Percentiles rank a stretch among this genome's conserved stretches.
Evolutionary conservation across 2,329 filamentous ascomycete species (phyloP).

Genomic region (Fusarium irregulare): DNA sequence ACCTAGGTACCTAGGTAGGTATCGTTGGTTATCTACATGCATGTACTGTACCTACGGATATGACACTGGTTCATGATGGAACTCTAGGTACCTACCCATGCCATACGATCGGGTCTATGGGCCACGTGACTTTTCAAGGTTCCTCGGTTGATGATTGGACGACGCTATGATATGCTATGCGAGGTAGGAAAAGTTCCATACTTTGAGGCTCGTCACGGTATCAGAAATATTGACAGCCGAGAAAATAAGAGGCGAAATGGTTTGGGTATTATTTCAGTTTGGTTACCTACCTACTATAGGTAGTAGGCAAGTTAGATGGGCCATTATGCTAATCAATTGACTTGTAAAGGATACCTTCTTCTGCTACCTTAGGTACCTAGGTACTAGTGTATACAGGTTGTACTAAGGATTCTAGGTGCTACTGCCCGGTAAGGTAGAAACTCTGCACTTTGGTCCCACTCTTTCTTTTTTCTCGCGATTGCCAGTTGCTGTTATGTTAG

Average conservation of each 20-base stretch:
- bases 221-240: background rate
- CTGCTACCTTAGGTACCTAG: background rate
- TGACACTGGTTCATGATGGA: background rate
- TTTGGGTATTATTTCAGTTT: background rate
- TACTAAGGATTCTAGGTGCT: too few species aligned
- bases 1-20: too few species aligned
- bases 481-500: conserved; percentile 29
- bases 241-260: background rate
- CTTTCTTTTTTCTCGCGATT: conserved; percentile 34
- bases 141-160: background rate
- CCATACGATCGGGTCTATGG: background rate
- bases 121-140: conserved; percentile 19
- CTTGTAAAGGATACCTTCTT: background rate
- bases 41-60: background rate
- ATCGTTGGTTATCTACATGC: background rate
- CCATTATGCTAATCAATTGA: background rate
- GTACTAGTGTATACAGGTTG: too few species aligned
- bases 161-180: background rate
- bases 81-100: background rate
- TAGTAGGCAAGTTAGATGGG: background rate
- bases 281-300: background rate
- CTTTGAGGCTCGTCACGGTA: conserved; percentile 1
- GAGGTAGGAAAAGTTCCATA: background rate
- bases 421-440: background rate
- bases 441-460: conserved; percentile 35